Percentiles rank a stretch among this genome's conserved stretches.
Conservation (phyloP, 2,329 filamentous ascomycete genomes). For the Periconia sp. region DNA sequence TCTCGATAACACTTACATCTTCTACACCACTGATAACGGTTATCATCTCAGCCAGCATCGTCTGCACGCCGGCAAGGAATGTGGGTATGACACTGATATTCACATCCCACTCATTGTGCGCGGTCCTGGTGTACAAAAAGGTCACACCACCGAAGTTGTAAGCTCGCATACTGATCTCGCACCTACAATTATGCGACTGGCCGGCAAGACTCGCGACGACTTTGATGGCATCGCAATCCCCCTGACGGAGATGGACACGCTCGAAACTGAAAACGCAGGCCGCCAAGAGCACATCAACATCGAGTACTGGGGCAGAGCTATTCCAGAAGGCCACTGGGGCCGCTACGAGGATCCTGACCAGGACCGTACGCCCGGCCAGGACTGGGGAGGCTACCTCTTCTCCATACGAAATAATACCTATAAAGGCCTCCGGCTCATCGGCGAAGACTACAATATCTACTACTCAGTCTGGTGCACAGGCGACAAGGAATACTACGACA, state of each 20-base stretch:
- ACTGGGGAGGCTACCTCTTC: conserved; percentile 3
- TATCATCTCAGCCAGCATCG: conserved; percentile 49
- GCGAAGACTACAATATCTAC: conserved; percentile 63
- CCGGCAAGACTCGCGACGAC: conserved; percentile 31
- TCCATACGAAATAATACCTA: conserved; percentile 66
- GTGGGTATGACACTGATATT: conserved; percentile 48
- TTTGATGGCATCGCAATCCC: no score
- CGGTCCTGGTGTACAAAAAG: conserved; percentile 41
- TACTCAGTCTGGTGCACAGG: conserved; percentile 74
- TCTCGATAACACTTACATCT: conserved; percentile 54
- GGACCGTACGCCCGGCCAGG: not conserved
- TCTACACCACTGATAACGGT: conserved; percentile 49
- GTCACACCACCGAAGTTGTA: conserved; percentile 37
- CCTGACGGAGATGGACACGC: conserved; percentile 38
- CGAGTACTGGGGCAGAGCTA: conserved; percentile 48
- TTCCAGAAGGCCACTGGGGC: conserved; percentile 22
- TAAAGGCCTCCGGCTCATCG: conserved; percentile 64
- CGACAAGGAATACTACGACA: conserved; percentile 70
- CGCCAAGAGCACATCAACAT: conserved; percentile 45
- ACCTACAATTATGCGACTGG: conserved; percentile 43
- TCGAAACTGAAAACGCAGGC: conserved; percentile 12
- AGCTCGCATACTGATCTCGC: conserved; percentile 48
- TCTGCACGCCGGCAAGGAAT: conserved; percentile 48
- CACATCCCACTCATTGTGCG: conserved; percentile 48
- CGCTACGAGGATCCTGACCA: no score